phyloP scores from a whole-genome alignment of 1,284 basidiomycete species.

The Pascua sp. region DNA sequence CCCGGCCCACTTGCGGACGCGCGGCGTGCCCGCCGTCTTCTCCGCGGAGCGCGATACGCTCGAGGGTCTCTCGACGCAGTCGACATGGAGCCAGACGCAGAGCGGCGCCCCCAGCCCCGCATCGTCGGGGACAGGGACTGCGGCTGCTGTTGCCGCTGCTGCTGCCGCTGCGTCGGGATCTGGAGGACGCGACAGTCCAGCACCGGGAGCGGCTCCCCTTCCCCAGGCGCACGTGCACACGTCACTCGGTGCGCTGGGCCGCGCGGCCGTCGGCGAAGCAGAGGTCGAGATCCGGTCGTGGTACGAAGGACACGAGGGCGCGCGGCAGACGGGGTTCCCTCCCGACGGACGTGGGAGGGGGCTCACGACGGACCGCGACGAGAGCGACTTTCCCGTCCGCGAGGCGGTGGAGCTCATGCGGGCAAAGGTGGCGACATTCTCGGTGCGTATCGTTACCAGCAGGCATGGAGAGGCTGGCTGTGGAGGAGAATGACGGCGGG shows the following conservation, averaged over 20 bases:
- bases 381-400: constrained; percentile 28
- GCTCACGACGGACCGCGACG: constrained; percentile 14
- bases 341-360: constrained; percentile 34
- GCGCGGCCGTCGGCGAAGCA: constrained; percentile 85
- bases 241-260: constrained; percentile 59
- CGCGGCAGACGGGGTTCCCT: constrained; percentile 24
- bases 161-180: neutral
- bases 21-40: constrained; percentile 65
- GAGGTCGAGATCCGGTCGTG: constrained; percentile 84
- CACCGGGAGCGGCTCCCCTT: neutral
- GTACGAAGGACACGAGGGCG: constrained; percentile 54
- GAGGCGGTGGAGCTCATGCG: constrained; percentile 44
- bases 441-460: constrained; percentile 30
- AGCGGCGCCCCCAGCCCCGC: neutral
- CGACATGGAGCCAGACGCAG: constrained; percentile 1
- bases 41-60: constrained; percentile 51
- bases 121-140: no score
- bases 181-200: neutral
- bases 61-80: constrained; percentile 6
- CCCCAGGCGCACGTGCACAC: constrained; percentile 10
- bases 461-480: neutral
- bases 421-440: constrained; percentile 39
- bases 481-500: no score
- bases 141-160: no score
- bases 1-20: constrained; percentile 66